Percentiles rank a stretch among this genome's conserved stretches.
These are phyloP conservation scores for Williopsis jadinii DNA, from an alignment of 1,139 yeast species.

Conservation along the genomic window DNA sequence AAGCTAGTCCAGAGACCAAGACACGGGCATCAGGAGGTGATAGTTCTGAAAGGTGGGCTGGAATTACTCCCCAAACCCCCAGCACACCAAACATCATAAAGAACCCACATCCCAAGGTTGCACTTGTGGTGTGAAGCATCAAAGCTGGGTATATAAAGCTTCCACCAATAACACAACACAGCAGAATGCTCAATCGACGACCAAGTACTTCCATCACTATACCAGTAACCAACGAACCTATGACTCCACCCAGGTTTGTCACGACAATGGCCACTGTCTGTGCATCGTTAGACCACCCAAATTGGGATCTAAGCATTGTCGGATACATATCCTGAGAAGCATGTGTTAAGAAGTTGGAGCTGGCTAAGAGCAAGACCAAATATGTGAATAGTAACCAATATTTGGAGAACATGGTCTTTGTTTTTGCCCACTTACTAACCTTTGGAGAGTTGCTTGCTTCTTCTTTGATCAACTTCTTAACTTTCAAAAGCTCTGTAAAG, in stretches of 20 bases:
- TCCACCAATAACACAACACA: conserved; percentile 40
- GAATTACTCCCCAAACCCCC: conserved; percentile 40
- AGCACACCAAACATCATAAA: conserved; percentile 47
- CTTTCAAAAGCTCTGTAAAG: conserved; percentile 24
- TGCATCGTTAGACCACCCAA: conserved; percentile 30
- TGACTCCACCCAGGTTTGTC: conserved; percentile 41
- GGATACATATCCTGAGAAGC: conserved; percentile 51
- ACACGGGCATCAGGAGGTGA: conserved; percentile 50
- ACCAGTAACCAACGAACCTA: conserved; percentile 42
- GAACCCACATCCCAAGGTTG: conserved; percentile 41
- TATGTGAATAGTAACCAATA: conserved; percentile 29
- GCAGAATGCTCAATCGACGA: conserved; percentile 36
- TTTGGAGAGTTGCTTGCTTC: neutral
- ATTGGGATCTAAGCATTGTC: conserved; percentile 38
- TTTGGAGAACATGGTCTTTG: conserved; percentile 21
- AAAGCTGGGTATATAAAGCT: conserved; percentile 49
- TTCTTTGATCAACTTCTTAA: conserved; percentile 23
- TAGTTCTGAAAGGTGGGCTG: conserved; percentile 44
- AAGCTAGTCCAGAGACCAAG: conserved; percentile 45
- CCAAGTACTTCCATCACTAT: conserved; percentile 39
- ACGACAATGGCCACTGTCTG: conserved; percentile 41
- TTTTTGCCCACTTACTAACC: conserved; percentile 8
- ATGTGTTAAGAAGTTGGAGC: conserved; percentile 46
- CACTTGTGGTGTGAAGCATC: conserved; percentile 30
- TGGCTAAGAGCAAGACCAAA: conserved; percentile 40